Evolutionary conservation across 1,139 yeast species (phyloP).

Genomic region (Arxiozyma slooffiae): DNA sequence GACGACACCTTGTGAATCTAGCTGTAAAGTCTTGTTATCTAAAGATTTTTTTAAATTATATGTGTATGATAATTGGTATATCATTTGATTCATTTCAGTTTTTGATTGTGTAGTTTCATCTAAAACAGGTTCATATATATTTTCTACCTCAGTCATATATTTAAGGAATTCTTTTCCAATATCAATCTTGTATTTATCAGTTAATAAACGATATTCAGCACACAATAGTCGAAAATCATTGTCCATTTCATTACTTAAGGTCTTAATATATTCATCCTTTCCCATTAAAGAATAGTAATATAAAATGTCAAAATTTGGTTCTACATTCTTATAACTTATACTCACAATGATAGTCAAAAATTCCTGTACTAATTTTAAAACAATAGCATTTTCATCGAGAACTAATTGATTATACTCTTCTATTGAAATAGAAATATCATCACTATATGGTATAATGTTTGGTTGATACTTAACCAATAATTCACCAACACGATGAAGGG

Average conservation of each 20-base stretch:
- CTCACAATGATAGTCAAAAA: slow-evolving; percentile 40
- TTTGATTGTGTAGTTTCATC: slow-evolving; percentile 1
- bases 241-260: slow-evolving; percentile 2
- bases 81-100: slow-evolving; percentile 32
- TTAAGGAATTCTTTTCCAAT: slow-evolving; percentile 35
- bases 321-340: slow-evolving; percentile 30
- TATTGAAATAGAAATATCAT: slow-evolving; percentile 30
- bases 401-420: slow-evolving; percentile 32
- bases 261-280: neutral
- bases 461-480: slow-evolving; percentile 54
- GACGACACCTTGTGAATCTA: slow-evolving; percentile 30
- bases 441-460: slow-evolving; percentile 30
- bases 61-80: slow-evolving; percentile 34
- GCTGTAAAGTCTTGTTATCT: slow-evolving; percentile 24
- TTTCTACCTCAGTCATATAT: slow-evolving; percentile 16
- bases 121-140: slow-evolving; percentile 20
- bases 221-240: slow-evolving; percentile 21
- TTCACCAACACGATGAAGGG: slow-evolving; percentile 50
- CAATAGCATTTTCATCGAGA: slow-evolving; percentile 26
- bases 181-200: slow-evolving; percentile 42
- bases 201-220: slow-evolving; percentile 11
- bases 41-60: slow-evolving; percentile 25
- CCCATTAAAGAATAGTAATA: slow-evolving; percentile 12
- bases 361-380: slow-evolving; percentile 32
- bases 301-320: slow-evolving; percentile 11